Evolutionary conservation across 2,329 filamentous ascomycete genomes (phyloP).

Genomic region (Plectosphaerella sp.): DNA sequence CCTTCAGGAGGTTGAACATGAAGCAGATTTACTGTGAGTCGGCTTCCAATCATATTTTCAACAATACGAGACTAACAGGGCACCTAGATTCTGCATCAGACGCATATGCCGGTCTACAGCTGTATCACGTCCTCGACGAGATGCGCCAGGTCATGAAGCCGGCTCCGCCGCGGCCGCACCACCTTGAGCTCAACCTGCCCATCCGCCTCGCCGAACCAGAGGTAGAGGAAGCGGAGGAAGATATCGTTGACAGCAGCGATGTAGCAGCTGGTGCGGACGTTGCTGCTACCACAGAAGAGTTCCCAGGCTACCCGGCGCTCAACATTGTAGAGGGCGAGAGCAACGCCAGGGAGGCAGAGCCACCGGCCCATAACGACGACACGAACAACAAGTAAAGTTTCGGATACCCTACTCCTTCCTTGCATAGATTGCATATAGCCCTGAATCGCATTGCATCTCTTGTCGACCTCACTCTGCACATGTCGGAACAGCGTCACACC

Average conservation of each 20-base stretch:
- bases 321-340: too few species aligned
- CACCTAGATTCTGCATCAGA: slow-evolving; percentile 70
- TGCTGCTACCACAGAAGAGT: background rate
- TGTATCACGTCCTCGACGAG: slow-evolving; percentile 68
- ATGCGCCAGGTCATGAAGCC: slow-evolving; percentile 64
- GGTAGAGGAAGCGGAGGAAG: slow-evolving; percentile 19
- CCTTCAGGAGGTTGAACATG: slow-evolving; percentile 45
- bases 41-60: background rate
- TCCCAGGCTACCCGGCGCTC: too few species aligned
- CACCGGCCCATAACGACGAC: too few species aligned
- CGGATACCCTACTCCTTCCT: too few species aligned
- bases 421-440: too few species aligned
- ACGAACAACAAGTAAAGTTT: too few species aligned
- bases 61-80: slow-evolving; percentile 16
- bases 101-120: slow-evolving; percentile 71
- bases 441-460: too few species aligned
- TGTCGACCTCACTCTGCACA: too few species aligned
- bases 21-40: slow-evolving; percentile 67
- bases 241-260: background rate
- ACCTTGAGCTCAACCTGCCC: slow-evolving; percentile 62
- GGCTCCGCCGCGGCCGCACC: slow-evolving; percentile 63
- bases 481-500: too few species aligned
- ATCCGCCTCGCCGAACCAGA: slow-evolving; percentile 50
- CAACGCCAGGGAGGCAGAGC: too few species aligned
- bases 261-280: background rate